These are phyloP conservation scores for Staphylotrichum tortipilum DNA, from an alignment of 495 filamentous ascomycete species.

Conservation along the genomic window DNA sequence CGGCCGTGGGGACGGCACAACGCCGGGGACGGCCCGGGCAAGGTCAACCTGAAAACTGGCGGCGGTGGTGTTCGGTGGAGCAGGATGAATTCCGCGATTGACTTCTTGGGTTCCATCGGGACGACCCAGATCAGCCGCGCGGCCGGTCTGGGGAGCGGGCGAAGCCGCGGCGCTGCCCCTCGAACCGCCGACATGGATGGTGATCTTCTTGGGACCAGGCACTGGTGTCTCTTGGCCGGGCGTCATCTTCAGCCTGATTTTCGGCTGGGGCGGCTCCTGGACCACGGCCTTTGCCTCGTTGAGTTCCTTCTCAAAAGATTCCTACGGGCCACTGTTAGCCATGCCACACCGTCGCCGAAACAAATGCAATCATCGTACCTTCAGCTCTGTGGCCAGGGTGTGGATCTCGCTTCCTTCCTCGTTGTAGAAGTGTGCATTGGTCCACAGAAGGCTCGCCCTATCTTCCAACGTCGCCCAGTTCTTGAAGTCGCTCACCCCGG, in stretches of 20 bases:
- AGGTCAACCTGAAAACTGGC: conserved; percentile 32
- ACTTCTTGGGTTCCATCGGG: conserved; percentile 23
- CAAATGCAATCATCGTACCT: conserved; percentile 43
- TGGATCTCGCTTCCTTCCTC: conserved; percentile 78
- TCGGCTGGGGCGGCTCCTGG: conserved; percentile 57
- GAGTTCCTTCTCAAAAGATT: conserved; percentile 55
- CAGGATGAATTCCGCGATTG: conserved; percentile 15
- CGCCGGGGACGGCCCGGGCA: conserved; percentile 36
- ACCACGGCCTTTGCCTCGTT: conserved; percentile 58
- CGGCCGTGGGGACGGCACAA: conserved; percentile 43
- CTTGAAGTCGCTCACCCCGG: conserved; percentile 62
- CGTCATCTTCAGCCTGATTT: conserved; percentile 66
- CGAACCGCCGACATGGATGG: conserved; percentile 44
- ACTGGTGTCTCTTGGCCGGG: conserved; percentile 27
- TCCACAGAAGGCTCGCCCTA: conserved; percentile 69
- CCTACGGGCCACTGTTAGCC: conserved; percentile 28
- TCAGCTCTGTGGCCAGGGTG: conserved; percentile 59
- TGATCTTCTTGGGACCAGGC: conserved; percentile 41
- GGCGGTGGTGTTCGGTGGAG: conserved; percentile 14
- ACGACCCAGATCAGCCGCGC: conserved; percentile 25
- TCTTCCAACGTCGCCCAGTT: conserved; percentile 74
- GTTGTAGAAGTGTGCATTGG: conserved; percentile 79
- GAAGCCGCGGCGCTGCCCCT: conserved; percentile 44
- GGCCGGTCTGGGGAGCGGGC: conserved; percentile 44
- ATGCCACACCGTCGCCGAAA: neutral